These are phyloP conservation scores for Saccharomycopsis vini DNA, from an alignment of 805 yeast species.

Conservation along the genomic window DNA sequence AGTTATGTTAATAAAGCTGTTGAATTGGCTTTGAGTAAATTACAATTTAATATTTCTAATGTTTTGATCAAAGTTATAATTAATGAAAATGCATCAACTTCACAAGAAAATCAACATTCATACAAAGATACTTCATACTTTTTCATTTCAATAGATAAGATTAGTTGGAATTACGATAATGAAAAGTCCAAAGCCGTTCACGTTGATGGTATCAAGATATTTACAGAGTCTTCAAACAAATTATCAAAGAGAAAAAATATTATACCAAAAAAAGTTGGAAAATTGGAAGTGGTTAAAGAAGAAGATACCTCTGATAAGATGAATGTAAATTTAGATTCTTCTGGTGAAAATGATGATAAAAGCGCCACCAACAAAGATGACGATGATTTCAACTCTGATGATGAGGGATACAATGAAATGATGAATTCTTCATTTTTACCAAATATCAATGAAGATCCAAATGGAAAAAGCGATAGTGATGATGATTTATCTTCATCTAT, in stretches of 20 bases:
- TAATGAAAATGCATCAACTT: conserved; percentile 29
- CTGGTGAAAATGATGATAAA: not conserved
- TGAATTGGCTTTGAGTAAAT: conserved; percentile 55
- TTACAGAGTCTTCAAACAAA: conserved; percentile 28
- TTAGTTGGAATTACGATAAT: conserved; percentile 32
- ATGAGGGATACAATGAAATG: conserved; percentile 25
- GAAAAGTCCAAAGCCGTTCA: conserved; percentile 36
- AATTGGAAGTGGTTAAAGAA: conserved; percentile 22
- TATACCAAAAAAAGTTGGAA: conserved; percentile 11
- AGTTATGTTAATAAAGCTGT: conserved; percentile 41
- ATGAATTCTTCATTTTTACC: conserved; percentile 25
- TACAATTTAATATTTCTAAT: conserved; percentile 42
- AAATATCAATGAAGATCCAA: not conserved
- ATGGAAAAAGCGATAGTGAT: not conserved
- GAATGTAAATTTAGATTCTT: not conserved
- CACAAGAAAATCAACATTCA: conserved; percentile 1
- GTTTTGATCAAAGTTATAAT: conserved; percentile 41
- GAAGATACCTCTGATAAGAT: conserved; percentile 1
- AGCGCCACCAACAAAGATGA: conserved; percentile 21
- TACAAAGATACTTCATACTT: not conserved
- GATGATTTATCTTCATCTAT: conserved; percentile 7
- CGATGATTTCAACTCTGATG: conserved; percentile 26
- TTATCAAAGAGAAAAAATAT: not conserved
- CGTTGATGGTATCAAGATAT: conserved; percentile 29
- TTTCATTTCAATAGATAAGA: conserved; percentile 26